Conservation (phyloP, 2,329 filamentous ascomycete species). For the Fusarium sp. region DNA sequence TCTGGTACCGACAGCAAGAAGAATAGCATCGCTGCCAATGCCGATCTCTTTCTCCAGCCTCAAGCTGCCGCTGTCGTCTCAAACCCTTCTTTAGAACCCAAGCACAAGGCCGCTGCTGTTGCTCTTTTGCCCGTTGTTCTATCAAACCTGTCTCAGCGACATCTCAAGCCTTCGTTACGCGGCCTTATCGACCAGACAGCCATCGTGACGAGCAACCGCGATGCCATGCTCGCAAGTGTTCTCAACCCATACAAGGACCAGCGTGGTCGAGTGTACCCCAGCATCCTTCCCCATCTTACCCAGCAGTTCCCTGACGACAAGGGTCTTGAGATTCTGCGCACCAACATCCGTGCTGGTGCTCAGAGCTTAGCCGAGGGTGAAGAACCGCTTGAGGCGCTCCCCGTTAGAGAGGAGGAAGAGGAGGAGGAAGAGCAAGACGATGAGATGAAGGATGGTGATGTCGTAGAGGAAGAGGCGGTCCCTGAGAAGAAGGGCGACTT, state of each 20-base stretch:
- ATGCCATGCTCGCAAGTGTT: constrained; percentile 85
- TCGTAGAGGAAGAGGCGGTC: constrained; percentile 54
- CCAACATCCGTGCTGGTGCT: constrained; percentile 66
- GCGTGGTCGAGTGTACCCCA: constrained; percentile 76
- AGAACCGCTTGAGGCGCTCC: constrained; percentile 43
- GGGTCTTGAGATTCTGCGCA: constrained; percentile 79
- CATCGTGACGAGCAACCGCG: constrained; percentile 77
- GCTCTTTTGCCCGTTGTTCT: constrained; percentile 75
- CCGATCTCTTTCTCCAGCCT: constrained; percentile 77
- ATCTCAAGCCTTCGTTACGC: constrained; percentile 79
- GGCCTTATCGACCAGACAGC: constrained; percentile 85
- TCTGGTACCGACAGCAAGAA: constrained; percentile 54
- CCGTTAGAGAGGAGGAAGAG: constrained; percentile 50
- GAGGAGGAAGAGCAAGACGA: constrained; percentile 59
- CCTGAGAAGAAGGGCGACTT: constrained; percentile 38
- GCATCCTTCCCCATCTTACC: constrained; percentile 84
- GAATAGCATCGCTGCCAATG: constrained; percentile 70
- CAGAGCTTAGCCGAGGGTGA: constrained; percentile 44
- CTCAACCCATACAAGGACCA: constrained; percentile 80
- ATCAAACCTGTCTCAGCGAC: constrained; percentile 73
- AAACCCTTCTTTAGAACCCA: constrained; percentile 56
- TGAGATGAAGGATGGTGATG: constrained; percentile 56
- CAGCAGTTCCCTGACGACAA: constrained; percentile 74
- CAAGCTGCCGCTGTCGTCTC: constrained; percentile 54
- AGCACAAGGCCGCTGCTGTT: constrained; percentile 70